Evolutionary conservation across 768 basidiomycete genomes (phyloP), one percentile per base, ranked within the genome.

Genomic region (Tricholoma terreum): DNA sequence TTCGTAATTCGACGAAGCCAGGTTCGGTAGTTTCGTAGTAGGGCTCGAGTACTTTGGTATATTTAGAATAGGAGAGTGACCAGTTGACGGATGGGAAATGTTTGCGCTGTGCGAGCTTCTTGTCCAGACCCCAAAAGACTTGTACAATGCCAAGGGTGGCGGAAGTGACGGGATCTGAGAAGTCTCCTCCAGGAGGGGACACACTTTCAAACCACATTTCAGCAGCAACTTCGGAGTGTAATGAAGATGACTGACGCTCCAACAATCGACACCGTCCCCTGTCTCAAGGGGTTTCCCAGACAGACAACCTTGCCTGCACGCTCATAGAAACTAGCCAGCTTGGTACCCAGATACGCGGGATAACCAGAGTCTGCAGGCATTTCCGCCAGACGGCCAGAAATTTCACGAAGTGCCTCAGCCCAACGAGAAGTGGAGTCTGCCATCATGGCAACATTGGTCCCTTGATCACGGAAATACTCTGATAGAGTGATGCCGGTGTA

Each of bases 31-130:
- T 75, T 72, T 98, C 94, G 73, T 98, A 99, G 73, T 94, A 88
- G 1, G 90, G 84, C 65, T 96, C 94, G 38, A 98, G 84, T 9
- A 94, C 86, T 69, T 94, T 95, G 60, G 88, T 90, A 75, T 99
- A 98, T 73, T 99, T 99, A 58, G 97, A 98, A 73, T 98, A 98
- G 9, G 97, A 99, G n/a, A 97, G 77, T 63, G 88, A 97, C 97
- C 97, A 99, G 77, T 99, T 98, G 72, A 99, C 96, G n/a, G 95
- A 97, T 1, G 97, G 97, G 83, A 99, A 99, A 71, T 99, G 95
- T 73, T 99, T 98, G 61, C 96, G 84, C 71, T 98, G 97, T 2
- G 97, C 97, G 58, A 98, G 86, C 71, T 96, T 94, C 86, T 99
- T 99, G 77, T 98, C 97, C 24, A 99, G 84, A 72, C 97, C 97